Base-by-base conservation (phyloP, 371 early-diverging fungal genomes). In the Mortierella sp. region DNA sequence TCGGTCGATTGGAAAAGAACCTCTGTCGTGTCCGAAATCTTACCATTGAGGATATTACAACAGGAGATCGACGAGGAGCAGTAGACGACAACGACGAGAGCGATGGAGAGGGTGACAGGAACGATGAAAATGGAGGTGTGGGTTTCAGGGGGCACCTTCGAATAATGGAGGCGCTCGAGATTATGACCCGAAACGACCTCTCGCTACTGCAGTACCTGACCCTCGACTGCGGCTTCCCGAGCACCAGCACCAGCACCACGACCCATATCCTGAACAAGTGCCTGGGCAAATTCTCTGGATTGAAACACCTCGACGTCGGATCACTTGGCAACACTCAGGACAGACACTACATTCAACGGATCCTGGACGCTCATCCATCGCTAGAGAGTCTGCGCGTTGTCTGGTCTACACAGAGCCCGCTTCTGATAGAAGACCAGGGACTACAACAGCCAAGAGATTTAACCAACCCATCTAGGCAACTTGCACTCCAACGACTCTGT, bases 21-120 rank as follows among this genome's bases (percentile, higher is more conserved):
- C n/a, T 64, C 14, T 40, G 29, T 41, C 65, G 39, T 6, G 24
- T 70, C 70, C 55, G 70, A 43, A 44, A 65, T 29, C 55, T 55
- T 9, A 31, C 55, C 16, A 31, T 43, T 45, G 66, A 65, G 31
- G 66, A 65, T 29, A 22, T 10, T 55, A 44, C 41, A 24, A n/a
- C 64, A 26, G 41, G 64, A 22, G 24, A 11, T 11, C 22, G 14
- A 64, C 14, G 40, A 13, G 41, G 41, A 19, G 14, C 16, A 22
- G 41, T 24, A 9, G 43, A 24, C 7, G 24, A 14, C n/a, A 22
- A 31, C 31, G 40, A 19, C 52, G 68, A 68, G 7, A 24, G 16
- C 29, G 44, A 69, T 0, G 44, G 31, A 40, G 10, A 40, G 24
- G 26, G 40, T 41, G 64, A 22, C 64, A 34, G 11, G 4, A 53